Evolutionary conservation across 2,329 filamentous ascomycete species (phyloP), one percentile per base, ranked within the genome.

Genomic region (Pestalotiopsis sp.): DNA sequence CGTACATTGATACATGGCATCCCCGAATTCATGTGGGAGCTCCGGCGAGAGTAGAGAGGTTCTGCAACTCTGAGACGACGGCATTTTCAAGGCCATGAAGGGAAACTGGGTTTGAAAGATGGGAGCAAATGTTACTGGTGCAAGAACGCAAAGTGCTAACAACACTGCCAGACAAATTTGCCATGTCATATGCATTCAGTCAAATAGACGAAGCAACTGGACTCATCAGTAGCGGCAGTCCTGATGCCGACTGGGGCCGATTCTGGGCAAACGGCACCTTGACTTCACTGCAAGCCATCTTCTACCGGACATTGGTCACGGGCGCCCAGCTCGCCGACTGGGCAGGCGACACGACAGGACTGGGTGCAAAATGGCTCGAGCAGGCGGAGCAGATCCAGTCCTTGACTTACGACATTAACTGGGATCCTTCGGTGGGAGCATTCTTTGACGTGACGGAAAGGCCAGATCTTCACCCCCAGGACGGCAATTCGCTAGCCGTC

Each of bases 401-500:
- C 0, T 80, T 83, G 9, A 87, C 87, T 31, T 83, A 86, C 59
- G 73, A 74, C 12, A 78, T 83, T 62, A 83, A 86, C 68, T 89
- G 84, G 83, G 83, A 88, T 70, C 71, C 77, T 0, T 66, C 74
- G 1, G 79, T 79, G n/a, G 84, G 84, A 31, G 81, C 87, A 70
- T 87, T 89, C 78, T 83, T 84, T 49, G 73, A 72, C 12, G 20
- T 68, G 2, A 70, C 71, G 5, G 84, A 83, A 0, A 75, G 79
- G 5, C 84, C 82, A 2, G 81, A 82, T 0, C 79, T 92, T 3
- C 80, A 87, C 70, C 87, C 89, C 0, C 88, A 92, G 78, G 88
- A 90, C 70, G 87, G 84, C 13, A 91, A 91, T 76, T 82, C 84
- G 66, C 82, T 90, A 76, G 83, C 87, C 0, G 77, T 89, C 3